Evolutionary conservation across 2,329 filamentous ascomycete genomes (phyloP), one percentile per base, ranked within the genome.

Genomic region (Lecanicillium sp.): DNA sequence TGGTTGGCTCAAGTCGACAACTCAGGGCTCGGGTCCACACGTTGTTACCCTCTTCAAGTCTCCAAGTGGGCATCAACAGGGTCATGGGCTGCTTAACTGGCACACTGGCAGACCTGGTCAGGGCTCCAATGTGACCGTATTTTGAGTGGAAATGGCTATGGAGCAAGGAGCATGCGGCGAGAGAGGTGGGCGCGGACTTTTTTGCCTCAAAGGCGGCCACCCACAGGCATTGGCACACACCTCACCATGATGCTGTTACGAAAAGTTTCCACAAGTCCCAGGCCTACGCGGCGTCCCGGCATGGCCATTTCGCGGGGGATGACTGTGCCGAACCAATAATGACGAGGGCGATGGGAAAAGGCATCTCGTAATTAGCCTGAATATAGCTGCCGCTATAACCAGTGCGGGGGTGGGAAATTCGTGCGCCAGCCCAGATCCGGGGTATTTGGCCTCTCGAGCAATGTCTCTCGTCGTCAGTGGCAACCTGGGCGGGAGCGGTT

Each of bases 201-300:
- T 23, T 32, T 17, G 19, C 26, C 14, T 12, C 26, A 2, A 23
- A 14, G 11, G 9, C 26, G 19, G n/a, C 26, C 26, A 11, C 39
- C 37, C 24, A 21, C 6, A 24, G n/a, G 17, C 35, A 30, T 30
- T 7, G 23, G n/a, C 19, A 38, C 26, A 5, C n/a, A n/a, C n/a
- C n/a, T n/a, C n/a, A n/a, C n/a, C n/a, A n/a, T n/a, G n/a, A n/a
- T n/a, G n/a, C n/a, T 20, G 44, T 47, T 47, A 47, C 44, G 36
- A 47, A 47, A 26, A 47, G 44, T 47, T 47, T 47, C 44, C 44
- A 47, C 40, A 47, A 44, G 17, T 38, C 14, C 1, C 11, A 19
- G n/a, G n/a, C 20, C 15, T 11, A n/a, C 29, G 15, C 12, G 7
- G 26, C 26, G 33, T 32, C 19, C 14, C 15, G 5, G 5, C 15